Evolutionary conservation across 495 filamentous ascomycete genomes (phyloP).

Genomic region (Hypoxylon intermedium): DNA sequence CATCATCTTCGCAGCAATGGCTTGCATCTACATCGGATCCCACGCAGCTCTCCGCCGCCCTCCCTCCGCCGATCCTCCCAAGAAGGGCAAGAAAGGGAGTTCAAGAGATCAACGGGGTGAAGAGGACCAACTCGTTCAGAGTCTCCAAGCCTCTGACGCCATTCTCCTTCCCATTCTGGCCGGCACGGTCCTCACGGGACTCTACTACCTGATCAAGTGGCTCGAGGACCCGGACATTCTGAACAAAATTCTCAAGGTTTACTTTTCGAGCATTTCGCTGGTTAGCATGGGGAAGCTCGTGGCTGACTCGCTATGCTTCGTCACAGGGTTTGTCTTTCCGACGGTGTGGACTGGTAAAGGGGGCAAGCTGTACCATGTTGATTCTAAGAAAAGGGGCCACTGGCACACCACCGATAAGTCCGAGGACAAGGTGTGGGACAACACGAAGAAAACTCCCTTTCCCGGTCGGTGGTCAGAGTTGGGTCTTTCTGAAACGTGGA

Average conservation of each 20-base stretch:
- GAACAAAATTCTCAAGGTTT: slow-evolving; percentile 83
- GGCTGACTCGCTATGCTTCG: slow-evolving; percentile 69
- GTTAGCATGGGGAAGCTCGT: slow-evolving; percentile 73
- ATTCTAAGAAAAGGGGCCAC: slow-evolving; percentile 39
- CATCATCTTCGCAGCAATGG: slow-evolving; percentile 50
- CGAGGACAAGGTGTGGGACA: slow-evolving; percentile 32
- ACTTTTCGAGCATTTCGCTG: slow-evolving; percentile 82
- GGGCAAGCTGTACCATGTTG: slow-evolving; percentile 55
- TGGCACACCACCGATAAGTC: slow-evolving; percentile 23
- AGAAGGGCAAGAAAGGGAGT: slow-evolving; percentile 53
- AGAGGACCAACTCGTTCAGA: slow-evolving; percentile 73
- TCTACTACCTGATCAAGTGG: slow-evolving; percentile 92
- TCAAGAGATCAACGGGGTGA: slow-evolving; percentile 63
- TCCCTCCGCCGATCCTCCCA: slow-evolving; percentile 72
- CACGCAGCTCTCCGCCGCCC: slow-evolving; percentile 70
- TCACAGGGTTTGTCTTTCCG: slow-evolving; percentile 77
- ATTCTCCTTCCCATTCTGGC: slow-evolving; percentile 87
- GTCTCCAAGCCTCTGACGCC: slow-evolving; percentile 79
- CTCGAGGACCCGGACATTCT: slow-evolving; percentile 79
- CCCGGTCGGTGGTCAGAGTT: slow-evolving; percentile 50
- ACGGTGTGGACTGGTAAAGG: slow-evolving; percentile 58
- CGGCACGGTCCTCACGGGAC: slow-evolving; percentile 70
- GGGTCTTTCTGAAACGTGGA: slow-evolving; percentile 32
- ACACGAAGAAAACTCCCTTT: slow-evolving; percentile 52
- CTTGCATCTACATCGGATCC: slow-evolving; percentile 55